Percentiles rank a stretch among this genome's conserved stretches.
These are phyloP conservation scores for Verticillium isaacii DNA, from an alignment of 2,329 filamentous ascomycete species.

Conservation along the genomic window DNA sequence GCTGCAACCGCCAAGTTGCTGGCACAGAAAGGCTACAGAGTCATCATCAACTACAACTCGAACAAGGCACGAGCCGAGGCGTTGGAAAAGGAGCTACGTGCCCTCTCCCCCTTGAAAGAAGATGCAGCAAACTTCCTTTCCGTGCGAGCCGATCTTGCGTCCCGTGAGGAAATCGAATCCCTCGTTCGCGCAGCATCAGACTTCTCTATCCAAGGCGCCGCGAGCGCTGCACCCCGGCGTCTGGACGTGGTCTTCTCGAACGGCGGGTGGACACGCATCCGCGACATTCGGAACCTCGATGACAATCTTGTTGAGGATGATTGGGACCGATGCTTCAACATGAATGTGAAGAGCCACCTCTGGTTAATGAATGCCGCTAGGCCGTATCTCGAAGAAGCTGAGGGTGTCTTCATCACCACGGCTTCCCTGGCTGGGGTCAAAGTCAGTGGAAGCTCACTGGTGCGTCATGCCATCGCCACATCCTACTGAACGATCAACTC, in stretches of 20 bases:
- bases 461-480: conserved; percentile 18
- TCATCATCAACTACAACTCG: conserved; percentile 64
- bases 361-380: conserved; percentile 40
- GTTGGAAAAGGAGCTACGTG: conserved; percentile 45
- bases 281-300: conserved; percentile 40
- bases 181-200: conserved; percentile 56
- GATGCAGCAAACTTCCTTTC: conserved; percentile 34
- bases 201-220: conserved; percentile 36
- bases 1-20: conserved; percentile 57
- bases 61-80: conserved; percentile 48
- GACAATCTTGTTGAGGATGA: conserved; percentile 41
- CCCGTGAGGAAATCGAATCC: conserved; percentile 50
- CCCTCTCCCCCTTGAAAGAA: conserved; percentile 23
- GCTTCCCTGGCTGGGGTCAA: conserved; percentile 61
- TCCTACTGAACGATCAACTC: neutral
- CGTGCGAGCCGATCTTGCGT: conserved; percentile 63
- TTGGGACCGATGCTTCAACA: conserved; percentile 42
- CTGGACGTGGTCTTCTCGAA: conserved; percentile 78
- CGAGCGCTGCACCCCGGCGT: conserved; percentile 33
- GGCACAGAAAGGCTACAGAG: conserved; percentile 54
- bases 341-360: conserved; percentile 47
- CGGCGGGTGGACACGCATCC: conserved; percentile 51
- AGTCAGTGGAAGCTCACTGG: conserved; percentile 56
- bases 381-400: conserved; percentile 37
- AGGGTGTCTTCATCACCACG: conserved; percentile 58